Evolutionary conservation across 345 rosid species (phyloP).

Genomic region (Boechera stricta): DNA sequence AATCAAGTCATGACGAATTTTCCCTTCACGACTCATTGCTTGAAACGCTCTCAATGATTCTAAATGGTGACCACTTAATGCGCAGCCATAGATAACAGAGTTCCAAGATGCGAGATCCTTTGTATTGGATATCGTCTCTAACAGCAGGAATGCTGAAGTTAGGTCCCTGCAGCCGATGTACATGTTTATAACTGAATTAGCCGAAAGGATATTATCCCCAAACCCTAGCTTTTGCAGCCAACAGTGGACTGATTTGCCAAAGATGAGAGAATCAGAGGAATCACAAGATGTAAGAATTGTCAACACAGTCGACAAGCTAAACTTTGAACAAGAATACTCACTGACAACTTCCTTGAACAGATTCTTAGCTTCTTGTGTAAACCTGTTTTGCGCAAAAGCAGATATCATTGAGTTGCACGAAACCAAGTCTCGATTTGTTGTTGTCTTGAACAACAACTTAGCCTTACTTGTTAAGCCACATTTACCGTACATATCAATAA

Average conservation of each 20-base stretch:
- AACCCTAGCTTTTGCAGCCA: constrained; percentile 59
- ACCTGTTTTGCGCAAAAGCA: constrained; percentile 46
- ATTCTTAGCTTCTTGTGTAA: constrained; percentile 45
- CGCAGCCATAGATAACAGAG: constrained; percentile 55
- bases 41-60: constrained; percentile 55
- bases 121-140: constrained; percentile 33
- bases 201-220: constrained; percentile 39
- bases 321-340: constrained; percentile 35
- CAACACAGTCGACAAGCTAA: constrained; percentile 51
- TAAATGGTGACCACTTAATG: constrained; percentile 38
- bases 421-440: constrained; percentile 48
- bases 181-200: constrained; percentile 55
- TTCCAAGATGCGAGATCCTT: constrained; percentile 59
- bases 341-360: constrained; percentile 51
- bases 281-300: constrained; percentile 59
- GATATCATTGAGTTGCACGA: constrained; percentile 63
- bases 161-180: constrained; percentile 50
- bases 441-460: constrained; percentile 46
- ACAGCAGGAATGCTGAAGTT: constrained; percentile 45
- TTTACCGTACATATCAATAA: constrained; percentile 57
- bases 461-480: constrained; percentile 48
- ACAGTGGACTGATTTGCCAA: constrained; percentile 55
- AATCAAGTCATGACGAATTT: constrained; percentile 48
- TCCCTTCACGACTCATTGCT: constrained; percentile 49
- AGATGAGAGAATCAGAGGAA: constrained; percentile 49